Conservation (phyloP, 1,284 basidiomycete genomes). For the Amylostereum chailletii region DNA sequence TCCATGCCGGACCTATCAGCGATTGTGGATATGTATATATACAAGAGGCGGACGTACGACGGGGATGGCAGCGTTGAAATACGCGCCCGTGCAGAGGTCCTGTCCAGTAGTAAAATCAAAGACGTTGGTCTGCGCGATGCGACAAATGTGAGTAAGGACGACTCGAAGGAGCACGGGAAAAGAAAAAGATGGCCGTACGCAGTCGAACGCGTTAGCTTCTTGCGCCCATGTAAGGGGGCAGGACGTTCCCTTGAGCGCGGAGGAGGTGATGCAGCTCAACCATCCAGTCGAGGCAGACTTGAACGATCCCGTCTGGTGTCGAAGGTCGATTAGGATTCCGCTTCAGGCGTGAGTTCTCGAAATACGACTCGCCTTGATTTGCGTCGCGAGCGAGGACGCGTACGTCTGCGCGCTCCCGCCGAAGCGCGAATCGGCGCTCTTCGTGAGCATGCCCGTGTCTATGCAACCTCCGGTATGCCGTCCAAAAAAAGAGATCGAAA, state of each 20-base stretch:
- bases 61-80: conserved; percentile 37
- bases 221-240: conserved; percentile 44
- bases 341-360: background rate
- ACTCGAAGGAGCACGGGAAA: background rate
- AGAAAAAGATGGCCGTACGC: conserved; percentile 25
- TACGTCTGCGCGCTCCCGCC: conserved; percentile 30
- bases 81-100: conserved; percentile 41
- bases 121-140: conserved; percentile 32
- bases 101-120: conserved; percentile 33
- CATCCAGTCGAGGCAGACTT: conserved; percentile 28
- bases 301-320: conserved; percentile 29
- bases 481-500: background rate
- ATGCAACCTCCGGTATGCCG: background rate
- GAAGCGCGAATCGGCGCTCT: conserved; percentile 32
- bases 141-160: background rate
- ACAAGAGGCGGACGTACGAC: conserved; percentile 25
- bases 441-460: conserved; percentile 21
- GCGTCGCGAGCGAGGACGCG: conserved; percentile 31
- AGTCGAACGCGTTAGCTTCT: conserved; percentile 43
- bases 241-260: conserved; percentile 21
- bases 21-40: too few species aligned
- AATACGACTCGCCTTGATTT: conserved; percentile 30
- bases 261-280: conserved; percentile 38
- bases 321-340: background rate
- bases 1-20: too few species aligned